Evolutionary conservation across 2,329 filamentous ascomycete species (phyloP).

Genomic region (Chaetothyriales sp.): DNA sequence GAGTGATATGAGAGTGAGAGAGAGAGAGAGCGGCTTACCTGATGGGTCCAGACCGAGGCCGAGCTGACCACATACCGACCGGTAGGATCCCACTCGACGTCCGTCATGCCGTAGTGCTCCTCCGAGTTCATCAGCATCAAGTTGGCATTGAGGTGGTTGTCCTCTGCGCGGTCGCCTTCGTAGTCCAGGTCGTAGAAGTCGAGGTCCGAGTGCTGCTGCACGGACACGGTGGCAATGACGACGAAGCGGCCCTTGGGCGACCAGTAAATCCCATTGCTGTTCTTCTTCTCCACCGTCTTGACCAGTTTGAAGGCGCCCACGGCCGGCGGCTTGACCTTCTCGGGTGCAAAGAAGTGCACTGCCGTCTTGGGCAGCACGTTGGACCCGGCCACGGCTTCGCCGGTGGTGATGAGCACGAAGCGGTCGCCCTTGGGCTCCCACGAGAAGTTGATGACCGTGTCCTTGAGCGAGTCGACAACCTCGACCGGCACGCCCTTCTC

Average conservation of each 20-base stretch:
- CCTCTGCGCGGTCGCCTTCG: conserved; percentile 89
- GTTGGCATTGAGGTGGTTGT: conserved; percentile 91
- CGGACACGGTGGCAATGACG: conserved; percentile 82
- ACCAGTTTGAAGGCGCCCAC: conserved; percentile 90
- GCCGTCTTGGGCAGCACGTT: conserved; percentile 87
- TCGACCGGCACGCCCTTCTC: conserved; percentile 98
- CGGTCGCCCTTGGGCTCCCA: conserved; percentile 98
- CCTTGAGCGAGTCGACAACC: conserved; percentile 93
- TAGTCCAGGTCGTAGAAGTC: conserved; percentile 98
- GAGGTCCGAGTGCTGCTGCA: conserved; percentile 83
- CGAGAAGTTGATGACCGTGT: conserved; percentile 97
- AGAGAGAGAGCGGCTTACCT: conserved; percentile 45
- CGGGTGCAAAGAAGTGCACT: conserved; percentile 91
- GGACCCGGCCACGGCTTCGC: conserved; percentile 63
- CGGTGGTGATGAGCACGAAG: conserved; percentile 91
- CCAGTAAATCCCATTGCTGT: conserved; percentile 99
- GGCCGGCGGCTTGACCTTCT: conserved; percentile 71
- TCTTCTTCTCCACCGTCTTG: conserved; percentile 94
- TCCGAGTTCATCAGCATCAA: conserved; percentile 84
- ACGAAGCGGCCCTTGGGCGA: conserved; percentile 91
- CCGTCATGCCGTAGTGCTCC: conserved; percentile 95
- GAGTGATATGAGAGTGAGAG: too few species aligned
- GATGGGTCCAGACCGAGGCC: conserved; percentile 90
- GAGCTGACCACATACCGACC: conserved; percentile 88
- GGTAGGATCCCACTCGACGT: conserved; percentile 95